Percentiles rank a stretch among this genome's conserved stretches.
Evolutionary conservation across 108 stramenopile genomes (phyloP).

Genomic region (Stephanodiscus minutulus): DNA sequence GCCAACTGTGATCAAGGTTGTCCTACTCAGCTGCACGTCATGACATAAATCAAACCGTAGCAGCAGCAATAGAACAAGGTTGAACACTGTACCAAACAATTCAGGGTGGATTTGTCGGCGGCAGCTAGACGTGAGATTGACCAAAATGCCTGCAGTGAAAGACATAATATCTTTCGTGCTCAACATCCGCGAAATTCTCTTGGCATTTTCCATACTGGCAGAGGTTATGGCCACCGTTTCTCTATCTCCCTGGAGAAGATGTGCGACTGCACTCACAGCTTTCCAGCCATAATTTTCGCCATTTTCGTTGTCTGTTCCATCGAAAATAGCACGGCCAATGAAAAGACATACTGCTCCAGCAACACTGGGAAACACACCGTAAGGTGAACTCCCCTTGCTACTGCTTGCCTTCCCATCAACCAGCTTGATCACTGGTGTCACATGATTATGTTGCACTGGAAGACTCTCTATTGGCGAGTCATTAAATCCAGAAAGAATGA

Average conservation of each 20-base stretch:
- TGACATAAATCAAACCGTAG: constrained; percentile 40
- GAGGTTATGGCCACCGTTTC: constrained; percentile 32
- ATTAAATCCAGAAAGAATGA: constrained; percentile 49
- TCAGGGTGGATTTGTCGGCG: constrained; percentile 18
- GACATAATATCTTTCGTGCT: constrained; percentile 16
- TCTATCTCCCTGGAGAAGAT: constrained; percentile 46
- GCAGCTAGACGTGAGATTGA: constrained; percentile 14
- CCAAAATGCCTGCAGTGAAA: background rate
- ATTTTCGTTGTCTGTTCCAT: background rate
- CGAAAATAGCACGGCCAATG: constrained; percentile 24
- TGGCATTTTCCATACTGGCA: constrained; percentile 35
- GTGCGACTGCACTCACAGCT: constrained; percentile 24
- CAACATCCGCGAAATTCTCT: constrained; percentile 19
- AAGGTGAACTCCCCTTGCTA: background rate
- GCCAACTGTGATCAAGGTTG: constrained; percentile 26
- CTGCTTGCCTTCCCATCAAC: background rate
- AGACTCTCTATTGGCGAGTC: constrained; percentile 12
- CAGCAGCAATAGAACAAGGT: constrained; percentile 39
- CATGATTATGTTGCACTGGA: constrained; percentile 4
- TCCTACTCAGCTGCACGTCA: constrained; percentile 27
- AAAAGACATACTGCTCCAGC: constrained; percentile 41
- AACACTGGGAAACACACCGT: constrained; percentile 14
- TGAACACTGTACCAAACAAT: constrained; percentile 28
- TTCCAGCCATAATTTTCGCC: constrained; percentile 28
- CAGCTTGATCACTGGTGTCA: background rate